Conservation (phyloP, 208 protist genomes). For the Trypanosoma mega region DNA sequence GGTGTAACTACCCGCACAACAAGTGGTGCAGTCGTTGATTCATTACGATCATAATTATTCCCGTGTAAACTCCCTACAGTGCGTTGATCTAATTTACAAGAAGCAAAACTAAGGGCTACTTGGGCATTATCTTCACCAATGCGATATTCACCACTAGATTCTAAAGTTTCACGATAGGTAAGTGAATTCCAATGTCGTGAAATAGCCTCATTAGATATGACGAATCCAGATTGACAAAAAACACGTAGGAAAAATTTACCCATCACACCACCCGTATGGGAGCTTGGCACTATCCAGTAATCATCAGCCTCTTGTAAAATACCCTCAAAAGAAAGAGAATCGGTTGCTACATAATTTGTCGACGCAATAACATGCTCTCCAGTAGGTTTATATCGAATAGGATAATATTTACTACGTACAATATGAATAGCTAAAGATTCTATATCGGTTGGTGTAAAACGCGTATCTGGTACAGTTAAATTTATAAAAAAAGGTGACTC, state of each 20-base stretch:
- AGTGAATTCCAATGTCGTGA: conserved; percentile 53
- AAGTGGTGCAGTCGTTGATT: conserved; percentile 8
- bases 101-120: conserved; percentile 31
- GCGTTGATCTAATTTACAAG: background rate
- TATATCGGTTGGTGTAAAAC: conserved; percentile 43
- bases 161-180: conserved; percentile 26
- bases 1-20: conserved; percentile 23
- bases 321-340: conserved; percentile 66
- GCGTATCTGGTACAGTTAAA: conserved; percentile 55
- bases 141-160: conserved; percentile 47
- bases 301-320: conserved; percentile 44
- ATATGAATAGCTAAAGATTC: conserved; percentile 67
- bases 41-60: background rate
- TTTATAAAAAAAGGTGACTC: conserved; percentile 55
- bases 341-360: conserved; percentile 43
- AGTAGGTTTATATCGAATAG: conserved; percentile 36
- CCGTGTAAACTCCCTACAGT: background rate
- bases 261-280: conserved; percentile 38
- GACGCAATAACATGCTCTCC: conserved; percentile 19
- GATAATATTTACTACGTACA: conserved; percentile 58
- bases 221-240: conserved; percentile 45
- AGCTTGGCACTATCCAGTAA: conserved; percentile 86
- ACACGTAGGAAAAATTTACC: conserved; percentile 62
- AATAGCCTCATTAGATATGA: conserved; percentile 47
- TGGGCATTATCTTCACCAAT: conserved; percentile 66